Evolutionary conservation across 2,329 filamentous ascomycete genomes (phyloP).

Genomic region (Ophiostoma angusticollis): DNA sequence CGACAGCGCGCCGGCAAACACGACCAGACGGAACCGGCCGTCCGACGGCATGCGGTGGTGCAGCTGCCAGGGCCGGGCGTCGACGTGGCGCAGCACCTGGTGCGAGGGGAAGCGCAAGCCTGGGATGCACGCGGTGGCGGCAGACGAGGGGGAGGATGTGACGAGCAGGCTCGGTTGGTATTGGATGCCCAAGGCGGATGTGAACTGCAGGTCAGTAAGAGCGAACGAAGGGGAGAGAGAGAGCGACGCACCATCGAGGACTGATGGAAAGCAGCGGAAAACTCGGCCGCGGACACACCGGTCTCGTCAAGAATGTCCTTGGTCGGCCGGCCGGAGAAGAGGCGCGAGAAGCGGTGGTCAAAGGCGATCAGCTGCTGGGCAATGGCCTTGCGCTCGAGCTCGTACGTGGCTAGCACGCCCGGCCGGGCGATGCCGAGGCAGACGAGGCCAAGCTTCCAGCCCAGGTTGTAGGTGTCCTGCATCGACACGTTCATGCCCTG

Average conservation of each 20-base stretch:
- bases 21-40: slow-evolving; percentile 43
- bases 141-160: background rate
- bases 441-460: slow-evolving; percentile 30
- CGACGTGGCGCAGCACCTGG: slow-evolving; percentile 48
- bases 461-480: slow-evolving; percentile 39
- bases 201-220: slow-evolving; percentile 5
- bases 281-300: slow-evolving; percentile 43
- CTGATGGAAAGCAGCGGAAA: slow-evolving; percentile 18
- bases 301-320: slow-evolving; percentile 43
- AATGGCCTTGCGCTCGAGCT: slow-evolving; percentile 36
- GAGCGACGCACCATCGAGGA: slow-evolving; percentile 3
- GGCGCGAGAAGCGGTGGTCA: slow-evolving; percentile 33
- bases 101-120: slow-evolving; percentile 47
- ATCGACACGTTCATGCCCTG: slow-evolving; percentile 52
- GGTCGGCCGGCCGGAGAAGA: slow-evolving; percentile 37
- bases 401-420: slow-evolving; percentile 28
- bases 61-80: slow-evolving; percentile 42
- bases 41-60: slow-evolving; percentile 43
- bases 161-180: slow-evolving; percentile 8
- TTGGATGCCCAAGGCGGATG: slow-evolving; percentile 5
- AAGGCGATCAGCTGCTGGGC: slow-evolving; percentile 47
- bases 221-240: no score
- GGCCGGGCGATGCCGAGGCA: slow-evolving; percentile 21
- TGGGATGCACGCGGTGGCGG: slow-evolving; percentile 29
- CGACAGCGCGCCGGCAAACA: slow-evolving; percentile 49